Evolutionary conservation across 176 grass and related monocot genomes (phyloP), one percentile per base, ranked within the genome.

Genomic region (Aegilops bicornis): DNA sequence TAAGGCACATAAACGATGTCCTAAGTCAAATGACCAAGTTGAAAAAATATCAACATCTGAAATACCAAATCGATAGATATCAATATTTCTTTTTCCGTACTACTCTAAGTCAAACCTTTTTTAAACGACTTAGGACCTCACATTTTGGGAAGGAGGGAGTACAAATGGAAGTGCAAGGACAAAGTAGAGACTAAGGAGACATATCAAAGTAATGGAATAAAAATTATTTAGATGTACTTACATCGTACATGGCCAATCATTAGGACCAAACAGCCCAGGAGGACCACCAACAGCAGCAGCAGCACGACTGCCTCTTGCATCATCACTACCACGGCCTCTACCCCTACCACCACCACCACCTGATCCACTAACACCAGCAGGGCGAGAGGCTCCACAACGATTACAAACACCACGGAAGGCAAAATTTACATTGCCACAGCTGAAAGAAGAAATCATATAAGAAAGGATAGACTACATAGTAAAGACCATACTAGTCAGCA

Each of bases 201-300:
- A 60, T 3, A 87, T 27, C 27, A 81, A n/a, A 80, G 43, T 10
- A 15, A 84, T 11, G 30, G 4, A 43, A 25, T 24, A 82, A 33
- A 85, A 54, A 60, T 13, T 67, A 54, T 54, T 54, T 54, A 19
- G 31, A 74, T 52, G 25, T 31, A 17, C 83, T 98, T 93, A 99
- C 94, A 98, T 98, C 54, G 94, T 94, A 84, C 97, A 98, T 36
- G 97, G 4, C 97, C 94, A 98, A 81, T 98, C 97, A 91, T 98
- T 98, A 64, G 97, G 97, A 67, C 97, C 97, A 90, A 98, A 98
- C 50, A 98, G 87, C 7, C 97, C 97, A 54, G 97, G 91, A 70
- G 97, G 92, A 87, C 92, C 97, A 85, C 90, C 83, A 87, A 73
- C 90, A 85, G 93, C 62, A 89, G 62, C 83, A 89, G 62, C 77